Evolutionary conservation across 2,329 filamentous ascomycete species (phyloP).

Genomic region (Podosphaera aphanis): DNA sequence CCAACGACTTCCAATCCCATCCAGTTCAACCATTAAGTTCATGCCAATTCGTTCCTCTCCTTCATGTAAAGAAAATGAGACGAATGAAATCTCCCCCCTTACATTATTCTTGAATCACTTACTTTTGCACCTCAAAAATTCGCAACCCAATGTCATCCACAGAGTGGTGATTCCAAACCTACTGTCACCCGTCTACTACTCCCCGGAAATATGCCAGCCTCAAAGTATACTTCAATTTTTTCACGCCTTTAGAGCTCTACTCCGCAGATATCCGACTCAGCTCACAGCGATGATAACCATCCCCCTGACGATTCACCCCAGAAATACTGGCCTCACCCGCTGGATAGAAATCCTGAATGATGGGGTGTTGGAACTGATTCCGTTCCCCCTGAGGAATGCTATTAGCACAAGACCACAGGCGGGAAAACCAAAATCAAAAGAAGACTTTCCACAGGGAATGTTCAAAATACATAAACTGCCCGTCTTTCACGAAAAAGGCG

Average conservation of each 20-base stretch:
- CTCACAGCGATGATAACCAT: slow-evolving; percentile 55
- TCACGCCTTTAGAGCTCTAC: slow-evolving; percentile 50
- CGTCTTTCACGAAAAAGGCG: slow-evolving; percentile 69
- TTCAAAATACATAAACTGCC: slow-evolving; percentile 65
- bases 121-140: slow-evolving; percentile 29
- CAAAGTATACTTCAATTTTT: slow-evolving; percentile 57
- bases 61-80: slow-evolving; percentile 8
- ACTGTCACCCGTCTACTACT: slow-evolving; percentile 68
- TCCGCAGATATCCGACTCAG: slow-evolving; percentile 40
- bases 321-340: slow-evolving; percentile 49
- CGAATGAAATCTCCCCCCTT: slow-evolving; percentile 29
- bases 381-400: slow-evolving; percentile 35
- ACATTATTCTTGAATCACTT: slow-evolving; percentile 37
- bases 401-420: slow-evolving; percentile 20
- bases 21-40: slow-evolving; percentile 27
- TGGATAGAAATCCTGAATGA: slow-evolving; percentile 75
- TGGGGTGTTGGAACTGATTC: slow-evolving; percentile 62
- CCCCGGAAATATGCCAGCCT: slow-evolving; percentile 43
- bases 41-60: slow-evolving; percentile 20
- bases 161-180: slow-evolving; percentile 67
- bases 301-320: slow-evolving; percentile 57
- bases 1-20: slow-evolving; percentile 35
- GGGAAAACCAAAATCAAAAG: slow-evolving; percentile 25
- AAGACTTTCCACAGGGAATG: slow-evolving; percentile 68
- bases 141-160: slow-evolving; percentile 41